Conservation (phyloP, 805 yeast genomes). For the Grigorovia humatica region DNA sequence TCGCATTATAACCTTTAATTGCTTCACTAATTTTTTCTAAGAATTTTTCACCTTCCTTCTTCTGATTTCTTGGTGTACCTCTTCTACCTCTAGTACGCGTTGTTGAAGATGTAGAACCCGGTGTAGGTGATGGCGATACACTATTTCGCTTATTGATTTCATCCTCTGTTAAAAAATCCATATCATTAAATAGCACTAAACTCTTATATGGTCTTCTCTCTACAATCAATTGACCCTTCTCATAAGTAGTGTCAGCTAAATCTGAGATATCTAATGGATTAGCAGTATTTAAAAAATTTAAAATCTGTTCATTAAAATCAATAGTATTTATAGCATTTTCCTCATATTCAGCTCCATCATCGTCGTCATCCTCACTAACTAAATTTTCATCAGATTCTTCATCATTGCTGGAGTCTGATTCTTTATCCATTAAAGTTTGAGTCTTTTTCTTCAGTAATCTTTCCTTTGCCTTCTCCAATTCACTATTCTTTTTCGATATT, state of each 20-base stretch:
- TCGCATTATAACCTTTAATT: conserved; percentile 84
- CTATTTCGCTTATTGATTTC: conserved; percentile 18
- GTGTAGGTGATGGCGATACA: conserved; percentile 2
- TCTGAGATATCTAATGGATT: conserved; percentile 68
- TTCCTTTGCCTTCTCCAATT: conserved; percentile 26
- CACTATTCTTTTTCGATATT: conserved; percentile 9
- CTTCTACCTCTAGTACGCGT: conserved; percentile 12
- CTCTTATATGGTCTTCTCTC: conserved; percentile 57
- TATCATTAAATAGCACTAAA: conserved; percentile 48
- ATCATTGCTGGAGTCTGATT: conserved; percentile 13
- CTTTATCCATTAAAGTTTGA: conserved; percentile 13
- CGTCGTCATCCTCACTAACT: conserved; percentile 38
- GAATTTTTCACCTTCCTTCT: conserved; percentile 61
- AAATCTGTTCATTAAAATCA: conserved; percentile 51
- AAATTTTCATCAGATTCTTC: conserved; percentile 24
- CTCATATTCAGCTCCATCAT: conserved; percentile 25
- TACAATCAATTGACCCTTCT: conserved; percentile 54
- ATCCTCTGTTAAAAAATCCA: conserved; percentile 38
- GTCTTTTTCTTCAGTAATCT: conserved; percentile 19
- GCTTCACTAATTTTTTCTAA: conserved; percentile 61
- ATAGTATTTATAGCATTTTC: conserved; percentile 19
- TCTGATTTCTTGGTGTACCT: conserved; percentile 33
- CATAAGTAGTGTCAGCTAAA: conserved; percentile 60
- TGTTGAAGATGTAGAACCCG: conserved; percentile 17
- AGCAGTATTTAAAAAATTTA: conserved; percentile 72